Base-by-base conservation (phyloP, 2,329 filamentous ascomycete genomes). In the Myriosclerotinia scirpicola region DNA sequence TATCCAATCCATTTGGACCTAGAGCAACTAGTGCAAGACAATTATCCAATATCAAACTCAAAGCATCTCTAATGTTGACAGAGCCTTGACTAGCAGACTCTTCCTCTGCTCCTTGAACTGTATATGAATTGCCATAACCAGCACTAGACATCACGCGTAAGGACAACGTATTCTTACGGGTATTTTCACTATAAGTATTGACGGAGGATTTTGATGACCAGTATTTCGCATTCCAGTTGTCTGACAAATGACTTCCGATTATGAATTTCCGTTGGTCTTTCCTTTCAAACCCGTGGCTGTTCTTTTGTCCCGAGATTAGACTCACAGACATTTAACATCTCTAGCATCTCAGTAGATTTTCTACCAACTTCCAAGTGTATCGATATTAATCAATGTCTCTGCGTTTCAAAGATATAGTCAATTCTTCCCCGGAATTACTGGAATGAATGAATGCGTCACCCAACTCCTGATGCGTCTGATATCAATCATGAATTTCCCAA, bases 401-500 rank as follows among this genome's bases (percentile, higher is more conserved):
- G 63, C 54, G 26, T 59, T 52, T 34, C 63, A 65, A 50, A 65
- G 44, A 20, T 65, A 54, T 11, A 65, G 6, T 54, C 63, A 65
- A 42, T 59, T 65, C 20, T 65, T 65, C 2, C 54, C 63, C 8
- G 63, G 63, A n/a, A 54, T 65, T 1, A 65, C 63, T 22, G 59
- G 17, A 22, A 65, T 60, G 17, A 65, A 65, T 17, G 17, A 65
- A 65, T 17, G 54, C 63, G 59, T 65, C 54, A 6, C 63, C 63
- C 26, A 65, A 26, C 38, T 65, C 54, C 8, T 59, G 63, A 34
- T 65, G 63, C 6, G 63, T 54, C 22, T 30, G 44, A 44, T 53
- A 65, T 38, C 63, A 54, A 53, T 65, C 63, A 22, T 60, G 30
- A 50, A 65, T 65, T 52, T 65, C 63, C 63, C 63, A 65, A 52